Conservation (phyloP, 495 filamentous ascomycete genomes). For the Extremus antarcticus region DNA sequence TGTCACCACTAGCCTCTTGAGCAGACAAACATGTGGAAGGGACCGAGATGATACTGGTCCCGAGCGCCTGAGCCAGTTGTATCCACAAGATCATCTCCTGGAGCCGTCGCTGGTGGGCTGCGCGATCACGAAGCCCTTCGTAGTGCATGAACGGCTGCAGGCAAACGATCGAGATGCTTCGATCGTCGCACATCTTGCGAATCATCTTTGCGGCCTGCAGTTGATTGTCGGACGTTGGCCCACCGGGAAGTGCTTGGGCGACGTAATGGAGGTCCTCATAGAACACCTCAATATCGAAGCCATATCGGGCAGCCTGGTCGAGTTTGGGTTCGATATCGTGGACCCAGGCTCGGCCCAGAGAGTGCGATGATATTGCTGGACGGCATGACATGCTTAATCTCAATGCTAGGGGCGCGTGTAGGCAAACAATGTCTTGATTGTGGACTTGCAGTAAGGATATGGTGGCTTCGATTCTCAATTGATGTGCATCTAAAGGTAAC, state of each 20-base stretch:
- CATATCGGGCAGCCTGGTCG: conserved; percentile 50
- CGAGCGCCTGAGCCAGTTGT: conserved; percentile 47
- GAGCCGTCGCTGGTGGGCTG: conserved; percentile 45
- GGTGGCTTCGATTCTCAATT: no score
- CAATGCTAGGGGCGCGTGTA: not conserved
- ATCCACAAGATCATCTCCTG: conserved; percentile 62
- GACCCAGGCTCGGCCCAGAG: conserved; percentile 55
- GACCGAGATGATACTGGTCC: conserved; percentile 62
- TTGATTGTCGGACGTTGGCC: conserved; percentile 34
- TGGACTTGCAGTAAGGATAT: no score
- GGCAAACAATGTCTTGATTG: not conserved
- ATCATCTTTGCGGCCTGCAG: conserved; percentile 48
- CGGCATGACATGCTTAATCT: conserved; percentile 27
- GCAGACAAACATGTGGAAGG: conserved; percentile 59
- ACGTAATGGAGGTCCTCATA: conserved; percentile 65
- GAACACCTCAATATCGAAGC: conserved; percentile 66
- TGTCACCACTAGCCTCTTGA: conserved; percentile 46
- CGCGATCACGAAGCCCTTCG: conserved; percentile 59
- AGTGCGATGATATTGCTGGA: conserved; percentile 49
- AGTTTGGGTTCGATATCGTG: conserved; percentile 55
- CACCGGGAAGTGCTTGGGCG: conserved; percentile 31
- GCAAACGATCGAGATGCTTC: conserved; percentile 52
- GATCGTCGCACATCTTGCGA: conserved; percentile 43
- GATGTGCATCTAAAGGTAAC: no score
- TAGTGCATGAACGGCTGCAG: conserved; percentile 74